Conservation (phyloP, 331 rosid species). For the Ulmus americana region DNA sequence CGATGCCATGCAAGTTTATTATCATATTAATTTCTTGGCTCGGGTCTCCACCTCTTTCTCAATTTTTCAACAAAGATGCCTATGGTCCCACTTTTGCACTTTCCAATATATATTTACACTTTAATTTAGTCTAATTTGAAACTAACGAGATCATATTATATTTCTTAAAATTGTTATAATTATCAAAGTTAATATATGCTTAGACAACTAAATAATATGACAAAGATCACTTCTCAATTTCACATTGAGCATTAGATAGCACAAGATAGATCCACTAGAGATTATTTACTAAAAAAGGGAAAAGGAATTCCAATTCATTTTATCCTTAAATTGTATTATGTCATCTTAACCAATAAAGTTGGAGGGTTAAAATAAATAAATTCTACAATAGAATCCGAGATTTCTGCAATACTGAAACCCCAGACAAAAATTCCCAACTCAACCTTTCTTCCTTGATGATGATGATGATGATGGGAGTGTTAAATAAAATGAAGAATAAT, state of each 20-base stretch:
- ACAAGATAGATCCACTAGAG: too few species aligned
- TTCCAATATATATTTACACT: not conserved
- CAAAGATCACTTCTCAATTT: too few species aligned
- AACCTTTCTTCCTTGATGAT: conserved; percentile 35
- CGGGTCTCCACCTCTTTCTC: conserved; percentile 21
- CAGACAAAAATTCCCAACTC: conserved; percentile 66
- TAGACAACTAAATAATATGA: too few species aligned
- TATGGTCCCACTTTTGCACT: conserved; percentile 9
- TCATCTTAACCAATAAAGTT: conserved; percentile 31
- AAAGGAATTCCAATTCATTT: conserved; percentile 9
- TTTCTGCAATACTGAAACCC: conserved; percentile 68
- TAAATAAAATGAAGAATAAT: conserved; percentile 26
- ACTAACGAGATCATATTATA: not conserved
- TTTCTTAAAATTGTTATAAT: too few species aligned
- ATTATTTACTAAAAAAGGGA: not conserved
- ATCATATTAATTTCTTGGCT: conserved; percentile 3
- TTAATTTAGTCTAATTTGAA: not conserved
- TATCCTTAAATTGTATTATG: conserved; percentile 17
- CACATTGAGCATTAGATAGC: too few species aligned
- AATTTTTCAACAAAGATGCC: not conserved
- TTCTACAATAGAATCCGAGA: conserved; percentile 47
- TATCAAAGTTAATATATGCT: too few species aligned
- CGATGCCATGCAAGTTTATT: conserved; percentile 24
- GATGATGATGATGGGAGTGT: conserved; percentile 62
- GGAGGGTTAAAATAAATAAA: conserved; percentile 24